phyloP scores from a whole-genome alignment of 2,329 filamentous ascomycete genomes.

The Colletotrichum tanaceti region DNA sequence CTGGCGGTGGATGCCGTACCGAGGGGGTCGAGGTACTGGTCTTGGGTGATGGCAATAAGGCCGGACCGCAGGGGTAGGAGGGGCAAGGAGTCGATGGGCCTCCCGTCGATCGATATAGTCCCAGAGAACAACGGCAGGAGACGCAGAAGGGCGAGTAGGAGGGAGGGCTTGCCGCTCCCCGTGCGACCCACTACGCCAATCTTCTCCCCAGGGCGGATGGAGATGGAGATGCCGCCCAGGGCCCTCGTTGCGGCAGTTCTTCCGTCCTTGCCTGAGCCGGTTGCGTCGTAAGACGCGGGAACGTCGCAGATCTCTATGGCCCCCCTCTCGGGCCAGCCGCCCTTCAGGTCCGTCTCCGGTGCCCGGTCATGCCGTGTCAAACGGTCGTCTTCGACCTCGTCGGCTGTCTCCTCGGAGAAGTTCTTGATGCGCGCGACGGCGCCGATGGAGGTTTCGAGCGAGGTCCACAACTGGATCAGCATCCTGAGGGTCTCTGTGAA shows the following conservation, averaged over 20 bases:
- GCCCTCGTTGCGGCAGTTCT: slow-evolving; percentile 39
- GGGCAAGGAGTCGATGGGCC: slow-evolving; percentile 36
- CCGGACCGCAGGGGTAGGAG: slow-evolving; percentile 40
- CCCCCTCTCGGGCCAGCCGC: slow-evolving; percentile 50
- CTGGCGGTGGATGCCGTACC: slow-evolving; percentile 52
- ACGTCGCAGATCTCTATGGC: slow-evolving; percentile 48
- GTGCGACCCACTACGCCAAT: slow-evolving; percentile 53
- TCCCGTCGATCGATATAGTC: slow-evolving; percentile 52
- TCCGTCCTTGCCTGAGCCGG: slow-evolving; percentile 41
- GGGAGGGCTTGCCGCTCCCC: slow-evolving; percentile 46
- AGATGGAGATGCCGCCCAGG: slow-evolving; percentile 55
- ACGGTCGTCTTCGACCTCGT: slow-evolving; percentile 45
- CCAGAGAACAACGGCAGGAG: slow-evolving; percentile 56
- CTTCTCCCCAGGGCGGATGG: slow-evolving; percentile 48
- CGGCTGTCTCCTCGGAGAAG: slow-evolving; percentile 46
- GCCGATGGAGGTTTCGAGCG: slow-evolving; percentile 47
- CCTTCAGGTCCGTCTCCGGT: slow-evolving; percentile 32
- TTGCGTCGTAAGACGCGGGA: slow-evolving; percentile 20
- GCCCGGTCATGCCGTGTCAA: not conserved
- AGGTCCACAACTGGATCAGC: slow-evolving; percentile 50
- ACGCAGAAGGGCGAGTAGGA: slow-evolving; percentile 53
- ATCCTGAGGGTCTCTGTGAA: slow-evolving; percentile 50
- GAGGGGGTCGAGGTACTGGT: slow-evolving; percentile 62
- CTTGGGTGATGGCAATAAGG: slow-evolving; percentile 39
- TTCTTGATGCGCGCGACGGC: slow-evolving; percentile 46